These are phyloP conservation scores for Vitellaria paradoxa DNA, from an alignment of 179 eudicot species.

Conservation along the genomic window DNA sequence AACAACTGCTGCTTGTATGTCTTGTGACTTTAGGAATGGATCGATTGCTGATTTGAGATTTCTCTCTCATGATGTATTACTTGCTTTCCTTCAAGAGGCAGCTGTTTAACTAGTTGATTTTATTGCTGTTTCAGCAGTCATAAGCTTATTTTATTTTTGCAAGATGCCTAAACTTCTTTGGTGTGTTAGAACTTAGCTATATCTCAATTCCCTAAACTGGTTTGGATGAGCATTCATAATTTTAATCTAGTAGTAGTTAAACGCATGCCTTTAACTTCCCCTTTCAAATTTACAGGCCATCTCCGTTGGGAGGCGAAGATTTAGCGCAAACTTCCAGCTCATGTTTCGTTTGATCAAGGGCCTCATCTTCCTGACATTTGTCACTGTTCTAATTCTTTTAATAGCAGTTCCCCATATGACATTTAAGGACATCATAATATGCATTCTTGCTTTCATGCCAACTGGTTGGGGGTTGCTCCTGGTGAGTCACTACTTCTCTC, in stretches of 20 bases:
- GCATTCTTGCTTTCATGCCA: slow-evolving; percentile 96
- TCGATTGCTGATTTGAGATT: neutral
- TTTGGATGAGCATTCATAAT: too few species aligned
- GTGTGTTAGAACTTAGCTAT: too few species aligned
- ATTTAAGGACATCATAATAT: slow-evolving; percentile 66
- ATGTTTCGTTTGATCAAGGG: slow-evolving; percentile 82
- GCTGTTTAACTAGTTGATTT: too few species aligned
- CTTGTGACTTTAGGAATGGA: neutral
- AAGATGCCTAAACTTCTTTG: too few species aligned
- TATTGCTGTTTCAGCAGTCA: too few species aligned
- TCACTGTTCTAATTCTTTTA: slow-evolving; percentile 50
- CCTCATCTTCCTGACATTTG: slow-evolving; percentile 62
- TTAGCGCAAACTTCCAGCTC: slow-evolving; percentile 82
- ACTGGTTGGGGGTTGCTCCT: slow-evolving; percentile 95
- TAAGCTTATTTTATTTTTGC: too few species aligned
- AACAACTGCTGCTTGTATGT: neutral
- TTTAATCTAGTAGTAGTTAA: too few species aligned
- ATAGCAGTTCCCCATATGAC: slow-evolving; percentile 68
- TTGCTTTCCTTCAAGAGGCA: too few species aligned
- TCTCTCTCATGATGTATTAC: too few species aligned
- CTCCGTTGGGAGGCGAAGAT: slow-evolving; percentile 67
- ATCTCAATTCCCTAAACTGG: too few species aligned
- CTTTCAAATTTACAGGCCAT: slow-evolving; percentile 43
- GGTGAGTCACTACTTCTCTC: slow-evolving; percentile 39
- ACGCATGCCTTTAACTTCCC: too few species aligned